Evolutionary conservation across 768 basidiomycete genomes (phyloP).

Genomic region (Phanerochaete carnosa): DNA sequence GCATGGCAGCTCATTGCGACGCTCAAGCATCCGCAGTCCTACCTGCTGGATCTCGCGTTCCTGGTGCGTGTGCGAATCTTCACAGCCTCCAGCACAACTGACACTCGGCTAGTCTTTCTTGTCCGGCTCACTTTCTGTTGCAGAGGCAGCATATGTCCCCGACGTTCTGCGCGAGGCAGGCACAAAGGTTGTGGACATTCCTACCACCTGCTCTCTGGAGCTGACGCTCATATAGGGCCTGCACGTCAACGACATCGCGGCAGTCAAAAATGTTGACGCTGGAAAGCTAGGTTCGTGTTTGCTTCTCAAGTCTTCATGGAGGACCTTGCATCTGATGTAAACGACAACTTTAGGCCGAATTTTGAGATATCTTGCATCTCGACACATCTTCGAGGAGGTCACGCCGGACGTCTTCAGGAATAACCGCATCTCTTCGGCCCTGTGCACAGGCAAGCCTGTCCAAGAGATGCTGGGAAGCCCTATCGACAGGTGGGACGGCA

Average conservation of each 20-base stretch:
- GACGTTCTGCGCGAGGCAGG: constrained; percentile 30
- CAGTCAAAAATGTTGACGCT: constrained; percentile 18
- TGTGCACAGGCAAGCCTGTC: constrained; percentile 19
- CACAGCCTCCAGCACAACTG: neutral
- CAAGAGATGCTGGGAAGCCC: neutral
- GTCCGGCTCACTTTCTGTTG: too few relatives aligned
- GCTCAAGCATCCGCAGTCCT: neutral
- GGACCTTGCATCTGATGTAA: too few relatives aligned
- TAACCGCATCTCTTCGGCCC: constrained; percentile 20
- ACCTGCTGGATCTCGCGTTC: neutral
- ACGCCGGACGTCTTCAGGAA: constrained; percentile 28
- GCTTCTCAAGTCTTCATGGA: too few relatives aligned
- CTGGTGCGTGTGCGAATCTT: neutral
- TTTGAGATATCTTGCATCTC: constrained; percentile 25
- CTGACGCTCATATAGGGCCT: constrained; percentile 15
- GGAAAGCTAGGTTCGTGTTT: constrained; percentile 26
- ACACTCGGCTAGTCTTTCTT: too few relatives aligned
- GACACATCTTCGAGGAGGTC: constrained; percentile 30
- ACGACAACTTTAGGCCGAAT: constrained; percentile 27
- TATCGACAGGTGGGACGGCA: constrained; percentile 3
- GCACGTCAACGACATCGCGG: constrained; percentile 30
- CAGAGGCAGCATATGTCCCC: too few relatives aligned
- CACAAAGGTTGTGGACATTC: constrained; percentile 13
- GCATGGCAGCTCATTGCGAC: constrained; percentile 13
- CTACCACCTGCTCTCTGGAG: neutral